These are phyloP conservation scores for Dendryphion nanum DNA, from an alignment of 2,329 filamentous ascomycete species.

Conservation along the genomic window DNA sequence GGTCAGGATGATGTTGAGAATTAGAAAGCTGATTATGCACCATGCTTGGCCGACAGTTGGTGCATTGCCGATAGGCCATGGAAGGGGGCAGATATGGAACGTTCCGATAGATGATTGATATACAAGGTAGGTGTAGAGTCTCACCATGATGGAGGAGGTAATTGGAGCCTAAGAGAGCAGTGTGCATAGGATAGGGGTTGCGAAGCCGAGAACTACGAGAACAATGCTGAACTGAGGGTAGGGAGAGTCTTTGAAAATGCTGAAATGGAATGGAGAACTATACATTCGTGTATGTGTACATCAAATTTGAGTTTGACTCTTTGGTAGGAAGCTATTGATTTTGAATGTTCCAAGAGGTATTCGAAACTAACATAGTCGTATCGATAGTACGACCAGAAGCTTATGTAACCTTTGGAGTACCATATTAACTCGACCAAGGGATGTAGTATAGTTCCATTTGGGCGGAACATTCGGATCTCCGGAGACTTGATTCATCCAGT, in stretches of 20 bases:
- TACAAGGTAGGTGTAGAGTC: background rate
- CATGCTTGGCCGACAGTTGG: conserved; percentile 38
- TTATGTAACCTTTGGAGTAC: background rate
- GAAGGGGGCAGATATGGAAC: background rate
- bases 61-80: background rate
- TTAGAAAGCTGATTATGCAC: conserved; percentile 35
- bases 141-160: conserved; percentile 10
- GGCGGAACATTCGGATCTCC: background rate
- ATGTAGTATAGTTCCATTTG: background rate
- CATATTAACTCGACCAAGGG: background rate
- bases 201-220: conserved; percentile 16
- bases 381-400: background rate
- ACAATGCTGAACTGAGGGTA: conserved; percentile 8
- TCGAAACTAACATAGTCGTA: conserved; percentile 1
- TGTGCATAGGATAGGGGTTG: conserved; percentile 16
- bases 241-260: conserved; percentile 1
- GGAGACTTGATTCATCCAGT: background rate
- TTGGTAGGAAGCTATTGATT: background rate
- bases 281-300: background rate
- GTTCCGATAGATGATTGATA: background rate
- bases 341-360: background rate
- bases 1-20: conserved; percentile 6
- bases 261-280: background rate
- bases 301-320: background rate
- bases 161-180: conserved; percentile 11